A percentile compares a stretch with the other conserved stretches of the same genome.
Evolutionary conservation across 352 stramenopile genomes (phyloP).

Genomic region (Elongisporangium undulatum): DNA sequence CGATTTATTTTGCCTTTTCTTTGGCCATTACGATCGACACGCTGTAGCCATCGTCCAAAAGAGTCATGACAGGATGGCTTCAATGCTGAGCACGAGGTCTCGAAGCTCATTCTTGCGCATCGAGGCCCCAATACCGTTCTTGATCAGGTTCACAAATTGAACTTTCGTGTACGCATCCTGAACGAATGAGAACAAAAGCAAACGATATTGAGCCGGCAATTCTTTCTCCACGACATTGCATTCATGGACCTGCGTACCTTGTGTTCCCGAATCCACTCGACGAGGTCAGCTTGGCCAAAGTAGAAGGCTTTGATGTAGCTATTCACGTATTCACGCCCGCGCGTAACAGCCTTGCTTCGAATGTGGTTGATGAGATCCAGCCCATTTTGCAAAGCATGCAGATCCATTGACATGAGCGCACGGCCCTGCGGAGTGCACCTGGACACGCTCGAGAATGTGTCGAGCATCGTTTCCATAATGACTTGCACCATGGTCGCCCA

Average conservation of each 20-base stretch:
- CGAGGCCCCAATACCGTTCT: constrained; percentile 52
- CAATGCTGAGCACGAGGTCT: constrained; percentile 59
- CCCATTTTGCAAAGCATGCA: constrained; percentile 87
- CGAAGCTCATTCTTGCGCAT: constrained; percentile 50
- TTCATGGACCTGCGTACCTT: constrained; percentile 32
- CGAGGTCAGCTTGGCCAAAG: constrained; percentile 74
- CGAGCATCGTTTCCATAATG: constrained; percentile 89
- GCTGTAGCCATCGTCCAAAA: too few species aligned
- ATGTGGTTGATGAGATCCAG: constrained; percentile 82
- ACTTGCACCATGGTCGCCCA: constrained; percentile 81
- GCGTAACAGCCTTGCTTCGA: constrained; percentile 34
- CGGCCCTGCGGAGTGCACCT: constrained; percentile 93
- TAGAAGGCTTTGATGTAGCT: constrained; percentile 91
- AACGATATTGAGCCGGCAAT: neutral
- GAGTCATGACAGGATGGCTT: constrained; percentile 31
- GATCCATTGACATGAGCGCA: constrained; percentile 96
- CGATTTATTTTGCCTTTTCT: neutral
- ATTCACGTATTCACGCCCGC: constrained; percentile 64
- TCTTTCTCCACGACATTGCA: neutral
- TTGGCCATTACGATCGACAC: neutral
- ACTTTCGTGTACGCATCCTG: constrained; percentile 58
- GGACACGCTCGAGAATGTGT: constrained; percentile 86
- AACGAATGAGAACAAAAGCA: constrained; percentile 5
- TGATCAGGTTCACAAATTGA: constrained; percentile 59
- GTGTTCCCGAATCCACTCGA: constrained; percentile 77